Conservation (phyloP, 345 rosid species). For the Populus euphratica region DNA sequence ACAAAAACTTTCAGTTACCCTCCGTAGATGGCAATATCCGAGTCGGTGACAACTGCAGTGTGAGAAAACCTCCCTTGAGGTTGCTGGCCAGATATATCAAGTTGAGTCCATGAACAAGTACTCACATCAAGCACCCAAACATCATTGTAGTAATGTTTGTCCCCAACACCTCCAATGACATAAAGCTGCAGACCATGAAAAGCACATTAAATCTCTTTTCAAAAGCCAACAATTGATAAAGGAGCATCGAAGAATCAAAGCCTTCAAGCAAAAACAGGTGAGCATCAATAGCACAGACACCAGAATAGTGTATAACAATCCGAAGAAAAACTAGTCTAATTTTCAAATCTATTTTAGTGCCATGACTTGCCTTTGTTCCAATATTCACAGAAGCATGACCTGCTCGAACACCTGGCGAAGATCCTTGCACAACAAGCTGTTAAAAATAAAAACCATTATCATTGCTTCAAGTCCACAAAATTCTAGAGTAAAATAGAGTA, state of each 20-base stretch:
- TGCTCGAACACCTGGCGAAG: slow-evolving; percentile 61
- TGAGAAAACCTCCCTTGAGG: slow-evolving; percentile 83
- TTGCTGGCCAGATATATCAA: slow-evolving; percentile 51
- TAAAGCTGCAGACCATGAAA: slow-evolving; percentile 40
- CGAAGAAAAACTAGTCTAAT: background rate
- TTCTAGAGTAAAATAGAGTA: background rate
- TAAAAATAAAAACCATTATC: slow-evolving; percentile 1
- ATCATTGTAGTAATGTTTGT: slow-evolving; percentile 61
- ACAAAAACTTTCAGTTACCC: slow-evolving; percentile 37
- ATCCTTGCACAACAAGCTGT: slow-evolving; percentile 54
- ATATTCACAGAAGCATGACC: slow-evolving; percentile 63
- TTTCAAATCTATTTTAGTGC: background rate
- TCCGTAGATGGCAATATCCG: slow-evolving; percentile 55
- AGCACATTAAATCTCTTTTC: background rate
- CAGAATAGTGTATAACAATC: too few species aligned
- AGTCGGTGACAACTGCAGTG: slow-evolving; percentile 46
- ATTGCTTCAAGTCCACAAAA: background rate
- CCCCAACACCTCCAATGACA: slow-evolving; percentile 72
- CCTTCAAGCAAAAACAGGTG: background rate
- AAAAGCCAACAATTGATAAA: too few species aligned
- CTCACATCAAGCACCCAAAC: slow-evolving; percentile 57
- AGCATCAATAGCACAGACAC: background rate
- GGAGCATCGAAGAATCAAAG: background rate
- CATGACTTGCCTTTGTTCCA: slow-evolving; percentile 48
- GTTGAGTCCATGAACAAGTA: slow-evolving; percentile 46